These are phyloP conservation scores for Echinochloa phyllopogon DNA, from an alignment of 176 grass and related monocot species.

Conservation along the genomic window DNA sequence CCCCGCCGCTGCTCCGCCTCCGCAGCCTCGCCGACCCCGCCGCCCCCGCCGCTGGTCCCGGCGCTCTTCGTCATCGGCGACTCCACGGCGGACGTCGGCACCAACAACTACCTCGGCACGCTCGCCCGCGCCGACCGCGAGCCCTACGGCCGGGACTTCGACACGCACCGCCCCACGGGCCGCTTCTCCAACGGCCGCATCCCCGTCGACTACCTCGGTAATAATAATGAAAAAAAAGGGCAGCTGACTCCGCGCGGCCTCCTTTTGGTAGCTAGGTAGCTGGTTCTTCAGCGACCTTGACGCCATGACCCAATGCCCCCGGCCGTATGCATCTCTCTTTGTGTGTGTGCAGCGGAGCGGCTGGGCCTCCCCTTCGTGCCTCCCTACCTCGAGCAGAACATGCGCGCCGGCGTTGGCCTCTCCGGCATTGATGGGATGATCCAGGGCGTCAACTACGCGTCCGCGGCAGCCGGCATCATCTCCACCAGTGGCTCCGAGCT, in stretches of 20 bases:
- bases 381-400: conserved; percentile 66
- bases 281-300: conserved; percentile 41
- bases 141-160: conserved; percentile 77
- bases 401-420: conserved; percentile 16
- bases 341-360: conserved; percentile 51
- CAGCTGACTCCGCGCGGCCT: not conserved
- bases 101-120: conserved; percentile 87
- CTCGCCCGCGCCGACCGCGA: conserved; percentile 68
- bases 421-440: conserved; percentile 14
- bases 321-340: conserved; percentile 39
- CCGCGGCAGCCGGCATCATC: conserved; percentile 67
- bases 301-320: conserved; percentile 37
- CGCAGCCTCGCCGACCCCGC: not conserved
- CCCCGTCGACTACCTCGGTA: conserved; percentile 83
- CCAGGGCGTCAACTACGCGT: conserved; percentile 47
- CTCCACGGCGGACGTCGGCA: conserved; percentile 82
- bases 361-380: conserved; percentile 75
- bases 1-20: conserved; percentile 13
- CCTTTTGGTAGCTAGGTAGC: no score
- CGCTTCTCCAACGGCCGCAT: conserved; percentile 91
- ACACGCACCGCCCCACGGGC: conserved; percentile 73
- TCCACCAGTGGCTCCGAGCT: conserved; percentile 76
- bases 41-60: conserved; percentile 54
- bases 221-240: not conserved
- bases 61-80: conserved; percentile 82